A percentile compares a stretch with the other conserved stretches of the same genome.
Conservation (phyloP, 768 basidiomycete genomes). For the Lactifluus pinguis region DNA sequence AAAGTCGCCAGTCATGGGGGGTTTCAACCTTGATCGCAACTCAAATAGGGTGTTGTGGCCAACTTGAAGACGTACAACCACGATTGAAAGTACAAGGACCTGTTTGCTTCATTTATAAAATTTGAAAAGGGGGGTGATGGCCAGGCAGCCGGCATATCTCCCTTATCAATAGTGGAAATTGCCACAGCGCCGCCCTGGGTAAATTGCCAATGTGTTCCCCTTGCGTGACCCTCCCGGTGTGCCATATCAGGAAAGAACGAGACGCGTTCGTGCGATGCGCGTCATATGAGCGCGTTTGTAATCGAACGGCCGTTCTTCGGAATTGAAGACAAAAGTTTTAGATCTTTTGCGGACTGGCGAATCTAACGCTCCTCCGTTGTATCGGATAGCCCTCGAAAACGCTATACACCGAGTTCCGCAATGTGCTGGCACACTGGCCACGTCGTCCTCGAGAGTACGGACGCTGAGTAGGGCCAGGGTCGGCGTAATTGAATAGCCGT, state of each 20-base stretch:
- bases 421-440: constrained; percentile 8
- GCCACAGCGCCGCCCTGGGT: background rate
- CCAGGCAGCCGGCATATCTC: background rate
- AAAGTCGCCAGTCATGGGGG: background rate
- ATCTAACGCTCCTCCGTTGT: background rate
- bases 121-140: background rate
- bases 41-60: background rate
- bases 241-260: constrained; percentile 1
- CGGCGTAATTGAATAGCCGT: background rate
- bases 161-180: constrained; percentile 1
- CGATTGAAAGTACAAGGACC: background rate
- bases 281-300: constrained; percentile 17
- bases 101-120: background rate
- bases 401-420: background rate
- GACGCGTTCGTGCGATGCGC: constrained; percentile 5
- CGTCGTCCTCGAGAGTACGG: background rate
- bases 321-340: background rate
- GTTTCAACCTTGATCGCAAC: background rate
- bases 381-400: background rate
- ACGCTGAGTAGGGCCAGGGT: background rate
- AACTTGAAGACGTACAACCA: background rate
- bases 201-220: constrained; percentile 1
- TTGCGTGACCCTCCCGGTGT: background rate
- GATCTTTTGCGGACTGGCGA: background rate
- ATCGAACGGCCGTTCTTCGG: constrained; percentile 5